These are phyloP conservation scores for Dorcoceras hygrometricum DNA, from an alignment of 257 asterid species.

Conservation along the genomic window DNA sequence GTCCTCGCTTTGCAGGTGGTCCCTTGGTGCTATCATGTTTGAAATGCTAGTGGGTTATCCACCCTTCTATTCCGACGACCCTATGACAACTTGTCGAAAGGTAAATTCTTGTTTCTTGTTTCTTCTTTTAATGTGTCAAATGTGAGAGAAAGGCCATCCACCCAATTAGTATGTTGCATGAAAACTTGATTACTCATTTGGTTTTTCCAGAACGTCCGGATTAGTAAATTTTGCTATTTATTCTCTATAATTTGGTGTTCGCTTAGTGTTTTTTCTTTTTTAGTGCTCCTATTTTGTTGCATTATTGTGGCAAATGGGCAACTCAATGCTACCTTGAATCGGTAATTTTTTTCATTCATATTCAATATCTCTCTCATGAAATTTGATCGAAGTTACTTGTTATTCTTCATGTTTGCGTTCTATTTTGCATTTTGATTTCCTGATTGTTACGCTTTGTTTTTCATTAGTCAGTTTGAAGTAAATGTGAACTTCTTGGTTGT, in stretches of 20 bases:
- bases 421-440: slow-evolving; percentile 3
- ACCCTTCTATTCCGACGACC: slow-evolving; percentile 46
- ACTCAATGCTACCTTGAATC: not conserved
- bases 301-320: not conserved
- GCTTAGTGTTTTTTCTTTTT: not conserved
- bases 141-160: not conserved
- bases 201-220: not conserved
- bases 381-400: not conserved
- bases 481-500: not conserved
- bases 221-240: not conserved
- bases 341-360: not conserved
- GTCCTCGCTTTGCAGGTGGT: slow-evolving; percentile 35
- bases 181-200: not conserved
- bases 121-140: slow-evolving; percentile 13
- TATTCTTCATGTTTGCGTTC: not conserved
- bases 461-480: not conserved
- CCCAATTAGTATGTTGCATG: not conserved
- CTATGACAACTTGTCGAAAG: slow-evolving; percentile 45
- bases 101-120: slow-evolving; percentile 15
- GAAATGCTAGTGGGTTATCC: slow-evolving; percentile 54
- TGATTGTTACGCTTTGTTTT: not conserved
- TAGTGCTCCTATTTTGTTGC: not conserved
- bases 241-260: not conserved
- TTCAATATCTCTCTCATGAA: not conserved
- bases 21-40: slow-evolving; percentile 47